Evolutionary conservation across 805 yeast genomes (phyloP), one percentile per base, ranked within the genome.

Genomic region (Helenozyma baotianmanensis): DNA sequence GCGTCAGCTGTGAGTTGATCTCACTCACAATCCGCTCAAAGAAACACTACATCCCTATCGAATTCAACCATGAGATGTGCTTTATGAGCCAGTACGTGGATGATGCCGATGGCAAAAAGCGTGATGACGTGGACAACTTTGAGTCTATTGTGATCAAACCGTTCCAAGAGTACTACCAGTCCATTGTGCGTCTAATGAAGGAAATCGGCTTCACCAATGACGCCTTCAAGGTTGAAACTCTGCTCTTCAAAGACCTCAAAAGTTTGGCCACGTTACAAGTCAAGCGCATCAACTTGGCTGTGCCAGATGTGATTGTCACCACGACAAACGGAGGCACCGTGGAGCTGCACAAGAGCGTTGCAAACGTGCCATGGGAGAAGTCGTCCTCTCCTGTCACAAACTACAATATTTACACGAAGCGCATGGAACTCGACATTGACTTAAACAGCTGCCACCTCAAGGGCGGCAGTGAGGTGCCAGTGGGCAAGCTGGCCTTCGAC

Each of bases 51-150:
- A 58, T 66, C 11, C 72, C 72, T 2, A 48, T 66, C 5, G 70
- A 64, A 25, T 45, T 66, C 39, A 58, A 55, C 36, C 68, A 60
- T 33, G 69, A 62, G 16, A 54, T 63, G 58, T 60, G 62, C 35
- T 61, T 62, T 40, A 41, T 47, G 11, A 66, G 62, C 27, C 55
- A 56, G 14, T 58, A 57, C 19, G 54, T 54, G 22, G 47, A 40
- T 19, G 53, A 58, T 14, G 57, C 56, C 27, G 47, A 48, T 5
- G 39, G 41, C 15, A 48, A 45, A 25, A 44, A 45, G 14, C 21
- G 31, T 4, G 42, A 35, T 4, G 45, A 47, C 17, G 30, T 36
- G 24, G 62, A 54, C 18, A 50, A 54, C 25, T 63, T 66, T 29
- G 62, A 59, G 32, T 40, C 52, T 9, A 56, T 61, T 2, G 53